Evolutionary conservation across 2,329 filamentous ascomycete genomes (phyloP), one percentile per base, ranked within the genome.

Genomic region (Moelleriella libera): DNA sequence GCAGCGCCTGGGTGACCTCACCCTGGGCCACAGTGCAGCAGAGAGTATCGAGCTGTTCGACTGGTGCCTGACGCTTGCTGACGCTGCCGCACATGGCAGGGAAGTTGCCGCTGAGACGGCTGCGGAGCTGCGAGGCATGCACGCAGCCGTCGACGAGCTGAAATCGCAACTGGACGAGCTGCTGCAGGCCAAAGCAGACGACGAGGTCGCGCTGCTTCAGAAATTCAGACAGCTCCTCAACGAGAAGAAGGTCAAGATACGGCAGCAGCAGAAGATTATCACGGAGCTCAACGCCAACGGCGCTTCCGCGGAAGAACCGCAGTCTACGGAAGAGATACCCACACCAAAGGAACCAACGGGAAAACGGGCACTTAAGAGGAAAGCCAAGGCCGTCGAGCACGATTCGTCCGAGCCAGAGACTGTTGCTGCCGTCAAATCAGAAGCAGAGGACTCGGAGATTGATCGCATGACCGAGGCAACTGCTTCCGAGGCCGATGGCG

Each of bases 191-290:
- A 88, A 88, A 59, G 70, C 76, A 44, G 74, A 77, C 14, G 75
- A 86, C 51, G 84, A 89, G 61, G 71, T 72, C 1, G 71, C 73
- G 14, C 65, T 89, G 48, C 63, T 89, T 1, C 74, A 76, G 50
- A 87, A 86, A 59, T 87, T 87, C 55, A 74, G 77, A 47, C 69
- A 76, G 48, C 67, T 90, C 2, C 66, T 89, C 1, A 89, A 89
- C 55, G 78, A 83, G 60, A 90, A 90, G 67, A 89, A 89, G 63
- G 68, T 82, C 46, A 88, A 85, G 63, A 88, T 89, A 45, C 68
- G 85, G 42, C 76, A 88, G 55, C 83, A 88, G 63, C 80, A 84
- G 55, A 72, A 75, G 40, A 63, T 84, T 21, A 63, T 88, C 29
- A 61, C 66, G 4, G 54, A 65, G 2, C 69, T 68, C 3, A 70